Base-by-base conservation (phyloP, 2,329 filamentous ascomycete species). In the Bisporella sp. region DNA sequence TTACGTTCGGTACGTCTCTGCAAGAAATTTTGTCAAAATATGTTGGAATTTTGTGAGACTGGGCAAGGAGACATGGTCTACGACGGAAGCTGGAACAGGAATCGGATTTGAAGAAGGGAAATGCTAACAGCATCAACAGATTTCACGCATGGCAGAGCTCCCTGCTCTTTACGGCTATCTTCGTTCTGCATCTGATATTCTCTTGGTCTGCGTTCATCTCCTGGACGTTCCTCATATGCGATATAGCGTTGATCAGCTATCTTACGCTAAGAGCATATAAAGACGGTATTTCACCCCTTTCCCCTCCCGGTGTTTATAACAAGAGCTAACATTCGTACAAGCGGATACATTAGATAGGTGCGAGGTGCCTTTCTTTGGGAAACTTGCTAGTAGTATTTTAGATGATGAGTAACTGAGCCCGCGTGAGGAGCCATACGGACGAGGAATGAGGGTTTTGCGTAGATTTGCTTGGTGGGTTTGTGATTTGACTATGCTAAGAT, bases 61-160 rank as follows among this genome's bases (percentile, higher is more conserved):
- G 21, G 21, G 21, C 21, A 21, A 21, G 21, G 21, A 21, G 21
- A 21, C 21, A 21, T 21, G 21, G 21, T 3, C 21, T 21, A 21
- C 21, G 21, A 21, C 21, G 21, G 21, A 21, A 21, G 21, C 3
- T 7, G 9, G 41, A 4, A 30, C 12, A n/a, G 12, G n/a, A n/a
- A 12, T 3, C 33, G 39, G 8, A 3, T n/a, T 7, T 29, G 35
- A 49, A 50, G 32, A 44, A 37, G 45, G 37, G 9, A 33, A 21
- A 29, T 31, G 41, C 30, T 55, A 46, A 59, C 49, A 31, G 41
- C 21, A 21, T n/a, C 41, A 7, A 31, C 45, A 92, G 88, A 56
- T 97, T 97, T 61, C 93, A 99, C 68, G 93, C 93, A 6, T 99
- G 93, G 92, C 93, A 99, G 70, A 88, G 87, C 5, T 84, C 85